These are phyloP conservation scores for Metarhizium robertsii DNA, from an alignment of 2,329 filamentous ascomycete species.

Conservation along the genomic window DNA sequence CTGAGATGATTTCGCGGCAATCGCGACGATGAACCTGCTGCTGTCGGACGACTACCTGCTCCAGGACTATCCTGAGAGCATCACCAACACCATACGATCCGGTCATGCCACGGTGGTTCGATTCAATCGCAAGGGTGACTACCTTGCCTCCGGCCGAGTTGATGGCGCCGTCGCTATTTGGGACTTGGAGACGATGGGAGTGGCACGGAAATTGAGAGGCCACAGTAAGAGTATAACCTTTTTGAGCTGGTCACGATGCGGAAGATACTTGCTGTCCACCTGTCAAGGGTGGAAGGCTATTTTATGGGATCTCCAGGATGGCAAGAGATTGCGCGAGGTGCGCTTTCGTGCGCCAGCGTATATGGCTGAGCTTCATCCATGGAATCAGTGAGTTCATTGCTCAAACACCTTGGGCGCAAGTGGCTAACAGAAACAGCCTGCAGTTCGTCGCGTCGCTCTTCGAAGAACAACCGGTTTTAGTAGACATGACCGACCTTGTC, in stretches of 20 bases:
- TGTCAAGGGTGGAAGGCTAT: conserved; percentile 96
- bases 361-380: conserved; percentile 89
- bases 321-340: conserved; percentile 68
- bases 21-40: conserved; percentile 43
- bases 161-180: conserved; percentile 95
- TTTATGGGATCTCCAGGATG: conserved; percentile 76
- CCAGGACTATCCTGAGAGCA: conserved; percentile 81
- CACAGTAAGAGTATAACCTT: conserved; percentile 93
- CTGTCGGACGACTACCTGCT: conserved; percentile 55
- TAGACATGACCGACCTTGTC: conserved; percentile 63
- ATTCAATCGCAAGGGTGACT: conserved; percentile 92
- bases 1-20: neutral
- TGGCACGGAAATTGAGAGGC: conserved; percentile 85
- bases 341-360: conserved; percentile 91
- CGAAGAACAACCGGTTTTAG: conserved; percentile 83
- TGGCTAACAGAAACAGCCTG: conserved; percentile 42
- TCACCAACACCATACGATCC: conserved; percentile 76
- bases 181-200: conserved; percentile 94
- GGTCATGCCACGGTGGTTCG: conserved; percentile 60
- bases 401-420: neutral
- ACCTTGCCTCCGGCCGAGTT: conserved; percentile 84
- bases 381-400: conserved; percentile 56
- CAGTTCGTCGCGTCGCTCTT: conserved; percentile 87
- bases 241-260: conserved; percentile 88
- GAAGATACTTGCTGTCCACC: conserved; percentile 81